Conservation (phyloP, 2,329 filamentous ascomycete genomes). For the Tolypocladium ovalisporum region DNA sequence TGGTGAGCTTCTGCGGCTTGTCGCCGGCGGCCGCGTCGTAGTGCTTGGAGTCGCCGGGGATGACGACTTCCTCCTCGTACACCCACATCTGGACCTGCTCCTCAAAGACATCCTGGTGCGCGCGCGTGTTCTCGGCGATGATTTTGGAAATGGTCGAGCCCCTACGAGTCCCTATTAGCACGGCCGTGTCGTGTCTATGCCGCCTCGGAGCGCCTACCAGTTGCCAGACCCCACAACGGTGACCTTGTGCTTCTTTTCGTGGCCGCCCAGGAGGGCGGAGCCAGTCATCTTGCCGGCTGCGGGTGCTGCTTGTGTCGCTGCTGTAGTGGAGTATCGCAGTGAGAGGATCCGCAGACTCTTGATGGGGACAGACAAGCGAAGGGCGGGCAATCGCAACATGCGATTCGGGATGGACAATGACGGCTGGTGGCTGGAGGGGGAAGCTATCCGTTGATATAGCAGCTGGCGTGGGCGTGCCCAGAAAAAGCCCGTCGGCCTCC, state of each 20-base stretch:
- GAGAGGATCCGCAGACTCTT: not conserved
- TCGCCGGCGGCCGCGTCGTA: slow-evolving; percentile 54
- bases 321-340: slow-evolving; percentile 1
- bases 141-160: slow-evolving; percentile 97
- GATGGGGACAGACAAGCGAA: not conserved
- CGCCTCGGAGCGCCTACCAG: slow-evolving; percentile 49
- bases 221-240: slow-evolving; percentile 93
- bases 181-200: not conserved
- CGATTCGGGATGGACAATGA: not conserved
- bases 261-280: slow-evolving; percentile 28
- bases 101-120: slow-evolving; percentile 72
- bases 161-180: slow-evolving; percentile 36
- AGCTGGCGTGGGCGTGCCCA: not conserved
- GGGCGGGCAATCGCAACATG: slow-evolving; percentile 2
- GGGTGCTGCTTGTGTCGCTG: not conserved
- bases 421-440: not conserved
- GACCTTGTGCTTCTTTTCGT: slow-evolving; percentile 76
- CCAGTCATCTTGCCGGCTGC: slow-evolving; percentile 19
- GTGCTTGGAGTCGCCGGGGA: slow-evolving; percentile 61
- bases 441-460: not conserved
- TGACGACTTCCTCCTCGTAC: slow-evolving; percentile 78
- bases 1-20: slow-evolving; percentile 74
- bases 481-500: slow-evolving; percentile 1
- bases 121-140: slow-evolving; percentile 79
- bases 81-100: slow-evolving; percentile 97